phyloP scores from a whole-genome alignment of 106 monocot species.

The Platanthera guangdongensis region DNA sequence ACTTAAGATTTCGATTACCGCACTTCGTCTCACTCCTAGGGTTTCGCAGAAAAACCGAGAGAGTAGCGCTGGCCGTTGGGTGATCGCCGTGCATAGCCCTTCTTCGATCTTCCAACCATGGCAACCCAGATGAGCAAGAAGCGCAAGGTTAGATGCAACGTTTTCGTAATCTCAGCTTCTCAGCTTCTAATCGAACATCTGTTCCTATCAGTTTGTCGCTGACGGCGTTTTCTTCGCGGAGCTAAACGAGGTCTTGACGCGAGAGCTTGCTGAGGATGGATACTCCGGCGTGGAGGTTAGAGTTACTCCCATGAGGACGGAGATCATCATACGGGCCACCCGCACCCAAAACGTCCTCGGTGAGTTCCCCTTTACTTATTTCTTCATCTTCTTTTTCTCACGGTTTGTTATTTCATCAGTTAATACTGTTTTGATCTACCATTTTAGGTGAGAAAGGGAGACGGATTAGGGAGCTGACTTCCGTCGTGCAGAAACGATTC shows the following conservation, averaged over 20 bases:
- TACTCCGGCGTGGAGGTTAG: slow-evolving; percentile 27
- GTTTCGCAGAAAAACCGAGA: not conserved
- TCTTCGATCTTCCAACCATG: not conserved
- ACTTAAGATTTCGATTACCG: not conserved
- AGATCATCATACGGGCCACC: slow-evolving; percentile 23
- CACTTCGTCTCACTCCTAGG: not conserved
- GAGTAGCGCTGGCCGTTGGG: not conserved
- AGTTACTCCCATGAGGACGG: slow-evolving; percentile 22
- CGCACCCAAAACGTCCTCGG: slow-evolving; percentile 17
- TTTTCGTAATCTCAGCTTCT: not conserved
- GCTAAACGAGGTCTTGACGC: slow-evolving; percentile 18
- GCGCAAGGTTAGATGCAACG: not conserved
- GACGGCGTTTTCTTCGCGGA: slow-evolving; percentile 27
- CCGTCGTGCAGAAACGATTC: slow-evolving; percentile 34
- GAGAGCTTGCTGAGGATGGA: slow-evolving; percentile 22
- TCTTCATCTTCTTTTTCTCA: not conserved
- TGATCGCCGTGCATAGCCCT: not conserved
- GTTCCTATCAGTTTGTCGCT: slow-evolving; percentile 10
- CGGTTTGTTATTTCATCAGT: too few species aligned
- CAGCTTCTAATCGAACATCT: not conserved
- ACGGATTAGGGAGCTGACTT: slow-evolving; percentile 33
- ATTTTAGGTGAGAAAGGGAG: slow-evolving; percentile 28
- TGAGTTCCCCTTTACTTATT: not conserved
- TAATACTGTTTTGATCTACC: not conserved
- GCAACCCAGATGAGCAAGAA: slow-evolving; percentile 14